Evolutionary conservation across 345 rosid species (phyloP), one percentile per base, ranked within the genome.

Genomic region (Cardamine resedifolia): DNA sequence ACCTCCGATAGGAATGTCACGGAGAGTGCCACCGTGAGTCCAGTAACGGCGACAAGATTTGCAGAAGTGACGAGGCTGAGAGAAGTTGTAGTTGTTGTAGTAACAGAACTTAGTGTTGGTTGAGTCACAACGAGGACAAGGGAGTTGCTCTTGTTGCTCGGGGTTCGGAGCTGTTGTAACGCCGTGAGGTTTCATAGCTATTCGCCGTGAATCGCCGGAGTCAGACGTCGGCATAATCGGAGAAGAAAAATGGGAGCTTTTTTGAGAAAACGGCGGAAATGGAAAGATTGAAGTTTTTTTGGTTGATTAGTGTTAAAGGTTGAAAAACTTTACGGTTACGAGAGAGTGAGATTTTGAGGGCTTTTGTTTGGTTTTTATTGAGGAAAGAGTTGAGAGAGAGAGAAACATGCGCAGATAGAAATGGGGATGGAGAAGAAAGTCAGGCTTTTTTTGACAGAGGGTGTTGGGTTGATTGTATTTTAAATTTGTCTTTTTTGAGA

Each of bases 41-140:
- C 98, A 93, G 85, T 93, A 93, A 45, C 98, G 91, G 45, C 98
- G 98, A 78, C 98, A 93, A 18, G 93, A 73, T 80, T 93, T 93
- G 78, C 98, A 93, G 81, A 92, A 92, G 77, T 92, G 98, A 48
- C 98, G 98, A 5, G 98, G 98, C 90, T 92, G 98, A 58, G 96
- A 92, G 77, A 85, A 88, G 83, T 92, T 93, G 81, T 93, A 93
- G 90, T 93, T 93, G 80, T 93, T 93, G 86, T 90, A 92, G 83
- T 92, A 92, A 63, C 98, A 92, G 86, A 92, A 92, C 80, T 92
- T 92, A 19, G 97, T 92, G 84, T 86, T 87, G 66, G 84, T 79
- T 12, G 98, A 92, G 71, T 90, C 88, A 19, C 98, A 92, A 48
- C 97, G 98, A 3, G 98, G 98, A 43, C 98, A 93, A 3, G 97